Percentiles rank a stretch among this genome's conserved stretches.
phyloP scores from a whole-genome alignment of 257 asterid species.

The Nicotiana tomentosiformis region DNA sequence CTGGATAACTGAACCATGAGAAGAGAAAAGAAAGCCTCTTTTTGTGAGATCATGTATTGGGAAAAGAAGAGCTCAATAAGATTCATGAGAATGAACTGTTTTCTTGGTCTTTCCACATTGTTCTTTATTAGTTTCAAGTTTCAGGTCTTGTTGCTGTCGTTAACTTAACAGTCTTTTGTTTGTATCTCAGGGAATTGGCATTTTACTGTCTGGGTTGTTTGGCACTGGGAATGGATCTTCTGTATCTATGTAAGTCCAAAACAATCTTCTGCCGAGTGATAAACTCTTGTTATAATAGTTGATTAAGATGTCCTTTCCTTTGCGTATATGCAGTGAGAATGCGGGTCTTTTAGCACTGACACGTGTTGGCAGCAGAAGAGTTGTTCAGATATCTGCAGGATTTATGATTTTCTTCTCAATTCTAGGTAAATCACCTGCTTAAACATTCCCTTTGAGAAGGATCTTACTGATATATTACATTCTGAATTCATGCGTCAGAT shows the following conservation, averaged over 20 bases:
- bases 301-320: neutral
- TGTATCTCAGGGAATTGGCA: conserved; percentile 68
- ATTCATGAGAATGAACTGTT: neutral
- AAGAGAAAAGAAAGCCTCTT: neutral
- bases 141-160: neutral
- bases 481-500: no score
- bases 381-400: conserved; percentile 90
- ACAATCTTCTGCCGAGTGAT: neutral
- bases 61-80: neutral
- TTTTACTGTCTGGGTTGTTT: conserved; percentile 66
- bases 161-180: neutral
- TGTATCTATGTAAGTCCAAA: conserved; percentile 66
- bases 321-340: conserved; percentile 51
- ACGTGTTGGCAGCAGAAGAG: conserved; percentile 93
- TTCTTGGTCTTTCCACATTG: neutral
- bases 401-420: conserved; percentile 93
- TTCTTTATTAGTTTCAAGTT: neutral
- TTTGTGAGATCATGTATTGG: neutral
- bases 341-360: conserved; percentile 89
- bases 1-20: neutral
- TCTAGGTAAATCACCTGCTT: conserved; percentile 44
- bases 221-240: conserved; percentile 89
- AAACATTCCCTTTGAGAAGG: neutral
- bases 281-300: neutral
- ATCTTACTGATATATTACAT: neutral